A percentile compares a stretch with the other conserved stretches of the same genome.
Evolutionary conservation across 306 rosid species (phyloP).

Genomic region (Dryas drummondii): DNA sequence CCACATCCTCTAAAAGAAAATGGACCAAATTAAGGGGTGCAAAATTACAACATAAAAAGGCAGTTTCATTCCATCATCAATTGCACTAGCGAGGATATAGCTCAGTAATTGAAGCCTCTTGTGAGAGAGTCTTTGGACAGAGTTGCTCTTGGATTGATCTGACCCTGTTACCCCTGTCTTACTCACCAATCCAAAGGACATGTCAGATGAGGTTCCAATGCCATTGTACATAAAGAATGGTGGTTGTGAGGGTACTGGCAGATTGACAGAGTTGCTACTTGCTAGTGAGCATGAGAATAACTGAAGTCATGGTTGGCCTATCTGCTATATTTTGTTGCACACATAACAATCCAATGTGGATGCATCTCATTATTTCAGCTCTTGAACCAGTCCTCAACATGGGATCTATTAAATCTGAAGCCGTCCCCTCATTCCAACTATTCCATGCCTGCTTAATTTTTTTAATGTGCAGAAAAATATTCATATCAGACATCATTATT

Average conservation of each 20-base stretch:
- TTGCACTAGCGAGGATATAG: neutral
- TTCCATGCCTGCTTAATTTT: neutral
- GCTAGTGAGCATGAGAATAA: conserved; percentile 14
- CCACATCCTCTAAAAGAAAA: too few relatives aligned
- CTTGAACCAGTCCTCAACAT: neutral
- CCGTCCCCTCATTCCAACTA: neutral
- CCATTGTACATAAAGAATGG: neutral
- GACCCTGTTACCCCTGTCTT: neutral
- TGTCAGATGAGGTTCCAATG: neutral
- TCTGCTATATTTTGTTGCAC: neutral
- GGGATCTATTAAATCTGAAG: neutral
- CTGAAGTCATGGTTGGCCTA: conserved; percentile 14
- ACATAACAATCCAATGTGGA: conserved; percentile 2
- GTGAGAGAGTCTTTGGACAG: neutral
- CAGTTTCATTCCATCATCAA: neutral
- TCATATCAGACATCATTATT: neutral
- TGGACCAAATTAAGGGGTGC: too few relatives aligned
- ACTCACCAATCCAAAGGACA: neutral
- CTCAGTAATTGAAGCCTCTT: neutral
- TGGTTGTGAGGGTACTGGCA: conserved; percentile 14
- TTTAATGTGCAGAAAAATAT: neutral
- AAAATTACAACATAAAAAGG: too few relatives aligned
- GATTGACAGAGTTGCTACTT: neutral
- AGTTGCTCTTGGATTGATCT: neutral
- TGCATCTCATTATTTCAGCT: conserved; percentile 1